Evolutionary conservation across 441 rosid genomes (phyloP).

Genomic region (Euphorbia schlechtendalii): DNA sequence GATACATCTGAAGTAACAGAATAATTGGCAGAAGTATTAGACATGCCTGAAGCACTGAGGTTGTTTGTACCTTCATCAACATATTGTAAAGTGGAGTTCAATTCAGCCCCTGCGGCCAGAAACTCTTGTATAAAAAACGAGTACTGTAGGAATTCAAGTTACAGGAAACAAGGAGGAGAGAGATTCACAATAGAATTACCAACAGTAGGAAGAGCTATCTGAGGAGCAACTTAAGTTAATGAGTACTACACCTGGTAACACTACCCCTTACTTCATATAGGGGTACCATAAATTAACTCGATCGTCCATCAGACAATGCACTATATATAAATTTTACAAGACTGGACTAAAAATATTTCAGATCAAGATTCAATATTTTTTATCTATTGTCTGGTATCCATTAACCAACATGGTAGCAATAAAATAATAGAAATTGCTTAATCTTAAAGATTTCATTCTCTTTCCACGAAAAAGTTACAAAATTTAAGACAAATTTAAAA

Average conservation of each 20-base stretch:
- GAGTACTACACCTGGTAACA: not conserved
- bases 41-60: constrained; percentile 16
- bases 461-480: not conserved
- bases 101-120: constrained; percentile 14
- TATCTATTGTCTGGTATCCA: not conserved
- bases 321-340: not conserved
- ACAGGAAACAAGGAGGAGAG: not conserved
- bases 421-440: not conserved
- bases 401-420: not conserved
- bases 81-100: constrained; percentile 10
- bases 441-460: not conserved
- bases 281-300: not conserved
- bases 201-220: not conserved
- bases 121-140: constrained; percentile 8
- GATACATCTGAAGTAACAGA: constrained; percentile 7
- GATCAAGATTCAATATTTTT: no score
- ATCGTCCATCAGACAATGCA: not conserved
- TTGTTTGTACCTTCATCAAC: constrained; percentile 18
- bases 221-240: not conserved
- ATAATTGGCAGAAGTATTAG: constrained; percentile 21
- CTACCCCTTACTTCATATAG: not conserved
- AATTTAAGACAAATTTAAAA: not conserved
- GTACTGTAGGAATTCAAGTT: not conserved
- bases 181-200: not conserved
- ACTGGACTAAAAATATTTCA: not conserved